A percentile compares a stretch with the other conserved stretches of the same genome.
These are phyloP conservation scores for Clavulina sp. DNA, from an alignment of 768 basidiomycete genomes.

Conservation along the genomic window DNA sequence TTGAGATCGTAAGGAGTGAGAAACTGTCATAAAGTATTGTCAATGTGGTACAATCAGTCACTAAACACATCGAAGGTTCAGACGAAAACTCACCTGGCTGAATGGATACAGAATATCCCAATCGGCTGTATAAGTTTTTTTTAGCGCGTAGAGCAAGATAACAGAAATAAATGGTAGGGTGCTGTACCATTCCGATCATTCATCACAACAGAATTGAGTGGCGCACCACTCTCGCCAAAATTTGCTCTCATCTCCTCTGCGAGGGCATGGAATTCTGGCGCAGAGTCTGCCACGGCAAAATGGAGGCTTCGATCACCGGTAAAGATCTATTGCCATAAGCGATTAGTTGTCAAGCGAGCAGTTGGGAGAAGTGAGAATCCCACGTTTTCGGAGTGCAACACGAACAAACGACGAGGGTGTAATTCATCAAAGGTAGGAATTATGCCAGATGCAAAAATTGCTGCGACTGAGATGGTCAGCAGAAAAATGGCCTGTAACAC, in stretches of 20 bases:
- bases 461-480: conserved; percentile 30
- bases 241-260: conserved; percentile 37
- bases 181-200: conserved; percentile 61
- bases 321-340: conserved; percentile 33
- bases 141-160: no score
- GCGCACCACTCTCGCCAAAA: conserved; percentile 33
- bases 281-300: conserved; percentile 64
- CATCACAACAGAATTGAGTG: conserved; percentile 34
- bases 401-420: conserved; percentile 78
- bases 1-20: conserved; percentile 69
- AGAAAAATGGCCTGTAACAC: conserved; percentile 30
- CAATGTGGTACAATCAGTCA: neutral
- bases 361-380: conserved; percentile 14
- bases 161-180: no score
- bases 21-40: conserved; percentile 31
- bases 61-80: neutral
- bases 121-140: no score
- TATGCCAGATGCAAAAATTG: conserved; percentile 14
- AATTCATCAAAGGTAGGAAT: conserved; percentile 48
- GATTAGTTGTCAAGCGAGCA: conserved; percentile 1
- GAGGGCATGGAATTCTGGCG: conserved; percentile 52
- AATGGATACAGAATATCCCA: conserved; percentile 83
- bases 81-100: conserved; percentile 44
- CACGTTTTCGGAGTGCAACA: conserved; percentile 77
- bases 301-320: conserved; percentile 59